These are phyloP conservation scores for Tolypocladium ophioglossoides DNA, from an alignment of 2,329 filamentous ascomycete genomes.

Conservation along the genomic window DNA sequence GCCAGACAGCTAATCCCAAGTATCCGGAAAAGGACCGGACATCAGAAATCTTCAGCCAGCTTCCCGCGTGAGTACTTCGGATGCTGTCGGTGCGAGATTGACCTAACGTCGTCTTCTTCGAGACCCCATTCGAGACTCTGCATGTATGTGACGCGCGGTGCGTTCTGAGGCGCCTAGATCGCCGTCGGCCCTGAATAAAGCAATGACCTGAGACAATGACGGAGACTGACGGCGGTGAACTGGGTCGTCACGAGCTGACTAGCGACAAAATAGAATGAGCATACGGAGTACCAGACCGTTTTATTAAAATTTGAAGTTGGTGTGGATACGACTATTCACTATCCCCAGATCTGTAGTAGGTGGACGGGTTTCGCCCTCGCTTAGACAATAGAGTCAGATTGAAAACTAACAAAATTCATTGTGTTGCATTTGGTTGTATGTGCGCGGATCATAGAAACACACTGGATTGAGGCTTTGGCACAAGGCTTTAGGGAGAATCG, in stretches of 20 bases:
- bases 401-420: too few relatives aligned
- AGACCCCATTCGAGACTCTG: too few relatives aligned
- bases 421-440: too few relatives aligned
- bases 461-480: too few relatives aligned
- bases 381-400: too few relatives aligned
- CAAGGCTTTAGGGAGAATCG: not conserved
- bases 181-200: not conserved
- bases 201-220: not conserved
- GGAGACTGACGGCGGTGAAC: not conserved
- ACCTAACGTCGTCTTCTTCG: not conserved
- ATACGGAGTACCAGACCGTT: too few relatives aligned
- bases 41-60: not conserved
- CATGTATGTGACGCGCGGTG: not conserved
- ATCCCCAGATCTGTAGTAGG: too few relatives aligned
- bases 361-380: too few relatives aligned
- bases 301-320: not conserved
- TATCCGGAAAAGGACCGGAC: not conserved
- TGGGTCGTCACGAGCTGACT: not conserved
- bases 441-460: too few relatives aligned
- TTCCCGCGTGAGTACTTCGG: not conserved
- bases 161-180: not conserved
- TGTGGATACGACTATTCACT: too few relatives aligned
- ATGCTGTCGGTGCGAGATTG: not conserved
- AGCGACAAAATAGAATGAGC: not conserved
- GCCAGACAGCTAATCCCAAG: not conserved